These are phyloP conservation scores for Cicer pinnatifidum DNA, from an alignment of 306 rosid genomes.

Conservation along the genomic window DNA sequence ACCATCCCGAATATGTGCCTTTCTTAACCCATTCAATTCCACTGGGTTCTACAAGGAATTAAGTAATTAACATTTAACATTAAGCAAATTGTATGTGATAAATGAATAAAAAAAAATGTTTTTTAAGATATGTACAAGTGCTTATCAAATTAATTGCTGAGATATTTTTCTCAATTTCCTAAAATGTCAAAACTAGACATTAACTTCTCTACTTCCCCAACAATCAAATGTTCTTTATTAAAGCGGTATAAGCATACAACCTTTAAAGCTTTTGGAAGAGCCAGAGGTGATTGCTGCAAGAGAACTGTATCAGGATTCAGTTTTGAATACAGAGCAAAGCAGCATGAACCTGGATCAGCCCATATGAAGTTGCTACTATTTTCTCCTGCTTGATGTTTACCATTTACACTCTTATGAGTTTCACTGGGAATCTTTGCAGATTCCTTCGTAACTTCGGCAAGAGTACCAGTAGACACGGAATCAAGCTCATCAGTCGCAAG, in stretches of 20 bases:
- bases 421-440: constrained; percentile 39
- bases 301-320: constrained; percentile 66
- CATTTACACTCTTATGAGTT: constrained; percentile 44
- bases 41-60: constrained; percentile 67
- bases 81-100: constrained; percentile 4
- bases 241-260: constrained; percentile 46
- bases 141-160: constrained; percentile 11
- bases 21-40: constrained; percentile 87
- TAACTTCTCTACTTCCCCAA: constrained; percentile 29
- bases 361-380: constrained; percentile 59
- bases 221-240: constrained; percentile 33
- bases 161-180: constrained; percentile 17
- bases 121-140: not conserved
- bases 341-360: constrained; percentile 91
- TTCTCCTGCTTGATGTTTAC: constrained; percentile 55
- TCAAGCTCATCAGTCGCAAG: constrained; percentile 70
- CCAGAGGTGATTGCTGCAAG: constrained; percentile 91
- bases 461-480: constrained; percentile 44
- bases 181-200: constrained; percentile 5
- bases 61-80: constrained; percentile 23
- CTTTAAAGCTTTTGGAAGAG: constrained; percentile 97
- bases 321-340: constrained; percentile 80
- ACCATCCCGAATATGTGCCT: constrained; percentile 91
- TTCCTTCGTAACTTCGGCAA: constrained; percentile 38
- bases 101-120: not conserved